Evolutionary conservation across 805 yeast genomes (phyloP).

Genomic region (Tetrapisispora fleetii): DNA sequence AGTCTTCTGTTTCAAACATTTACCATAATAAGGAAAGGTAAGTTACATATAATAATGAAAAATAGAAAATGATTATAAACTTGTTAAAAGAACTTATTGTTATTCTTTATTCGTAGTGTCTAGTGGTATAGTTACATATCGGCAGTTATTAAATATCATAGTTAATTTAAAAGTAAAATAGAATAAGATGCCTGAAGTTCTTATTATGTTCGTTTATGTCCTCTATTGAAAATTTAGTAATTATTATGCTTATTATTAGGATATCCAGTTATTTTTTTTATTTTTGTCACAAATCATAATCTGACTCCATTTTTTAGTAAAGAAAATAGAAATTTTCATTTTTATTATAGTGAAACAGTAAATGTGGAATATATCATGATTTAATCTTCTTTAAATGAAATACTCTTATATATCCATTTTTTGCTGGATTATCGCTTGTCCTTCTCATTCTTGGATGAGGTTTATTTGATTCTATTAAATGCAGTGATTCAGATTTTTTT

Average conservation of each 20-base stretch:
- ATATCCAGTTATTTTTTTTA: background rate
- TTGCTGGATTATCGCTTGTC: constrained; percentile 21
- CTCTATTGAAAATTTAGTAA: background rate
- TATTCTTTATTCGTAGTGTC: background rate
- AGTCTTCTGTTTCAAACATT: too few species aligned
- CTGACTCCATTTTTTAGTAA: background rate
- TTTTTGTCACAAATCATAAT: too few species aligned
- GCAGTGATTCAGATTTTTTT: constrained; percentile 2
- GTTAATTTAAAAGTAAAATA: too few species aligned
- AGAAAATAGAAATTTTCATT: too few species aligned
- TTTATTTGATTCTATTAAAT: constrained; percentile 21
- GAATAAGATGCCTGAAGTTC: background rate
- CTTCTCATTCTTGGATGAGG: constrained; percentile 28
- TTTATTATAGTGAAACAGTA: background rate
- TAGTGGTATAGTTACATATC: background rate
- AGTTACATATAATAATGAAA: too few species aligned
- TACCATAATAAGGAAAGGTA: too few species aligned
- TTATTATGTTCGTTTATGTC: background rate
- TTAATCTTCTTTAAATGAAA: constrained; percentile 18
- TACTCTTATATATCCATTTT: constrained; percentile 23
- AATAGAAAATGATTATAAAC: too few species aligned
- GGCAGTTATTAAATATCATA: background rate
- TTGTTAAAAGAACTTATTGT: background rate
- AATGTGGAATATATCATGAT: background rate
- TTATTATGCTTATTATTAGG: background rate